phyloP scores from a whole-genome alignment of 2,329 filamentous ascomycete genomes.

The Lachnellula hyalina region DNA sequence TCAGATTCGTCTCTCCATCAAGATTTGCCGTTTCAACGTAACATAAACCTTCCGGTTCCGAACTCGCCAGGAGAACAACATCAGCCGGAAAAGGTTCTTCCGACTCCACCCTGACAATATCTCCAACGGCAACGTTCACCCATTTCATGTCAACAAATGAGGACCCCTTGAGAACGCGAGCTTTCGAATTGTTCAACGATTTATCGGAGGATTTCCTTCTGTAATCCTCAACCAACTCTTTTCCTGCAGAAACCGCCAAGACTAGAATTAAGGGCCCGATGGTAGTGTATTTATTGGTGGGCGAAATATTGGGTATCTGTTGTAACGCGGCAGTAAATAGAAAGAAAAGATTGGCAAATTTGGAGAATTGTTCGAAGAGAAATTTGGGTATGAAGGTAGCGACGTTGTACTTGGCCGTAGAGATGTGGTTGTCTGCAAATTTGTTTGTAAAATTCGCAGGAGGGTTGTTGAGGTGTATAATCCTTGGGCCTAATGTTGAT shows the following conservation, averaged over 20 bases:
- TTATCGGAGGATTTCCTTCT: conserved; percentile 83
- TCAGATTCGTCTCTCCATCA: conserved; percentile 95
- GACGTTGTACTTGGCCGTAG: conserved; percentile 94
- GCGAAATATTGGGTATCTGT: conserved; percentile 91
- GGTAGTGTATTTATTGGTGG: conserved; percentile 92
- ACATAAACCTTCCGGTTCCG: conserved; percentile 93
- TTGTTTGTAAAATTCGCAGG: conserved; percentile 85
- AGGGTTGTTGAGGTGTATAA: conserved; percentile 95
- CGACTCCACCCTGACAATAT: conserved; percentile 87
- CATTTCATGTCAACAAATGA: conserved; percentile 83
- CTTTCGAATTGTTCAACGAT: conserved; percentile 80
- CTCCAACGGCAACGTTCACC: conserved; percentile 89
- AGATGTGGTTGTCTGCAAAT: conserved; percentile 94
- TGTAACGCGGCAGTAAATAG: conserved; percentile 92
- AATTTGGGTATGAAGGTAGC: conserved; percentile 95
- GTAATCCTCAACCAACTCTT: conserved; percentile 91
- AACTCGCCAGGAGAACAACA: conserved; percentile 85
- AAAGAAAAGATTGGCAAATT: conserved; percentile 99
- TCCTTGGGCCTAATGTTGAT: conserved; percentile 80
- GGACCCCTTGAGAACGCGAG: conserved; percentile 76
- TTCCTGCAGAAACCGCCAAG: conserved; percentile 87
- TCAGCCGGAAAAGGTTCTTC: conserved; percentile 95
- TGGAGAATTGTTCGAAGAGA: conserved; percentile 96
- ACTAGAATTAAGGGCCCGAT: conserved; percentile 91
- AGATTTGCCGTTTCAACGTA: conserved; percentile 98